These are phyloP conservation scores for Cryptococcus sp. DNA, from an alignment of 1,284 basidiomycete species.

Conservation along the genomic window DNA sequence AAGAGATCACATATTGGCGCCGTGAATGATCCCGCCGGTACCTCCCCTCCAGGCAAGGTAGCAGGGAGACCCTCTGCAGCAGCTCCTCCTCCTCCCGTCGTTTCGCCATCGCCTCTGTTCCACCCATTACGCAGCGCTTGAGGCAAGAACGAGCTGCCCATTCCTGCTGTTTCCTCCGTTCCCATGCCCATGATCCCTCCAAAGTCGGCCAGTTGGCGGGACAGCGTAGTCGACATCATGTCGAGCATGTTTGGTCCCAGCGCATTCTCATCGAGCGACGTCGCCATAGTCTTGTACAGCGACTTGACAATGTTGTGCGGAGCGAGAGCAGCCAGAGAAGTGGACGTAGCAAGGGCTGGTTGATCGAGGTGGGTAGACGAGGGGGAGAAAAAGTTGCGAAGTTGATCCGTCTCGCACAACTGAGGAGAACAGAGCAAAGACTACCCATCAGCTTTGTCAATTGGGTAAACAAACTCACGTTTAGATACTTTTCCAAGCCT, in stretches of 20 bases:
- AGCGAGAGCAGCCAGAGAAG: constrained; percentile 12
- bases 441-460: constrained; percentile 47
- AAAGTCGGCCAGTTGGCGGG: constrained; percentile 77
- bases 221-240: constrained; percentile 62
- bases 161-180: constrained; percentile 51
- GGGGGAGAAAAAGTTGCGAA: constrained; percentile 80
- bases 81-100: too few relatives aligned
- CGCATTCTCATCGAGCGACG: constrained; percentile 88
- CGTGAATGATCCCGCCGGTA: constrained; percentile 77
- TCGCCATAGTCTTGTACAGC: constrained; percentile 79
- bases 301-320: constrained; percentile 68
- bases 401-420: constrained; percentile 75
- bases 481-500: constrained; percentile 81
- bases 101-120: neutral
- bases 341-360: constrained; percentile 1
- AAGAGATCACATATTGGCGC: constrained; percentile 90
- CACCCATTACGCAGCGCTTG: constrained; percentile 53
- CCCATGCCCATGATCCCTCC: constrained; percentile 71
- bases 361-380: constrained; percentile 5
- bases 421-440: constrained; percentile 64
- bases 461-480: constrained; percentile 52
- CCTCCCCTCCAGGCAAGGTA: constrained; percentile 75
- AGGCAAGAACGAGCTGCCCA: constrained; percentile 18
- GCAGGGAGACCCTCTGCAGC: constrained; percentile 42
- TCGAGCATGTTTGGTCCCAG: constrained; percentile 91